phyloP scores from a whole-genome alignment of 345 rosid species.

The Sisymbrium irio region DNA sequence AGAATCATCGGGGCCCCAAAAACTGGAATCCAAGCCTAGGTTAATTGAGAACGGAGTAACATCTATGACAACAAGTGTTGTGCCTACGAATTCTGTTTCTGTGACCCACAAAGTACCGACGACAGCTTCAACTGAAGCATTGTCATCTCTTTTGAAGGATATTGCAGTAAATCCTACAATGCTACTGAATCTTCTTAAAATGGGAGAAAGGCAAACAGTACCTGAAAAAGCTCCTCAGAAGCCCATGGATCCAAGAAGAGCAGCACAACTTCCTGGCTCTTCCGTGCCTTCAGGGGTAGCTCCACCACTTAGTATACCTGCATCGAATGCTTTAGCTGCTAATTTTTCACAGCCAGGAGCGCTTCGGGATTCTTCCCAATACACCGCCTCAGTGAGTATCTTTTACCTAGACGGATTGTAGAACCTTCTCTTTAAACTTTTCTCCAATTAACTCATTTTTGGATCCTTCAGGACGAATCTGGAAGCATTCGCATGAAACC shows the following conservation, averaged over 20 bases:
- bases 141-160: constrained; percentile 60
- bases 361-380: constrained; percentile 44
- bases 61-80: constrained; percentile 33
- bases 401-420: background rate
- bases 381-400: constrained; percentile 45
- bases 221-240: constrained; percentile 39
- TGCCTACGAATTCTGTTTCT: constrained; percentile 30
- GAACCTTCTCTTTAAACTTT: background rate
- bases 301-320: constrained; percentile 36
- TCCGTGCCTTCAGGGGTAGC: constrained; percentile 41
- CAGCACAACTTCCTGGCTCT: constrained; percentile 42
- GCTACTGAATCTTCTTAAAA: constrained; percentile 64
- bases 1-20: constrained; percentile 35
- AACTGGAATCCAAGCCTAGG: constrained; percentile 39
- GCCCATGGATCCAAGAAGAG: constrained; percentile 39
- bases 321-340: constrained; percentile 41
- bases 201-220: constrained; percentile 65
- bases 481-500: constrained; percentile 90
- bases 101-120: constrained; percentile 40
- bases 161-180: constrained; percentile 75
- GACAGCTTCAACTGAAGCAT: constrained; percentile 30
- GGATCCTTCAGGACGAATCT: constrained; percentile 55
- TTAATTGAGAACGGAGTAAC: constrained; percentile 43
- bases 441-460: constrained; percentile 16
- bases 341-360: constrained; percentile 49